phyloP scores from a whole-genome alignment of 176 grass and related monocot species.

The Triticum aestivum region IWGSC_CS_RefSeq_v2.1 NC_057809.1:496055253-496055752 shows the following conservation, averaged over 20 bases:
- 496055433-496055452: conserved; percentile 62
- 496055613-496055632: conserved; percentile 81
- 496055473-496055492: conserved; percentile 35
- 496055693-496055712: conserved; percentile 53
- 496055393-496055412: conserved; percentile 31
- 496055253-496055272: conserved; percentile 53
- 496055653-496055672: conserved; percentile 46
- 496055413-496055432: conserved; percentile 52
- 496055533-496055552: conserved; percentile 77
- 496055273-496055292: conserved; percentile 49
- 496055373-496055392: conserved; percentile 50
- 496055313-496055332: conserved; percentile 57
- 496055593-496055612: conserved; percentile 66
- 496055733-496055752: conserved; percentile 51
- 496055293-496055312: conserved; percentile 61
- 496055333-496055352: conserved; percentile 39
- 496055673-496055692: conserved; percentile 58
- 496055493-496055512: conserved; percentile 35
- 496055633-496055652: conserved; percentile 58
- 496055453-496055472: conserved; percentile 51
- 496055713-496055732: conserved; percentile 64
- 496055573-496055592: conserved; percentile 53
- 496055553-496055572: conserved; percentile 59
- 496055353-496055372: conserved; percentile 22
- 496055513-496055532: conserved; percentile 69